These are phyloP conservation scores for Acanthamoeba divionensis DNA, from an alignment of 208 protist genomes.

Conservation along the genomic window DNA sequence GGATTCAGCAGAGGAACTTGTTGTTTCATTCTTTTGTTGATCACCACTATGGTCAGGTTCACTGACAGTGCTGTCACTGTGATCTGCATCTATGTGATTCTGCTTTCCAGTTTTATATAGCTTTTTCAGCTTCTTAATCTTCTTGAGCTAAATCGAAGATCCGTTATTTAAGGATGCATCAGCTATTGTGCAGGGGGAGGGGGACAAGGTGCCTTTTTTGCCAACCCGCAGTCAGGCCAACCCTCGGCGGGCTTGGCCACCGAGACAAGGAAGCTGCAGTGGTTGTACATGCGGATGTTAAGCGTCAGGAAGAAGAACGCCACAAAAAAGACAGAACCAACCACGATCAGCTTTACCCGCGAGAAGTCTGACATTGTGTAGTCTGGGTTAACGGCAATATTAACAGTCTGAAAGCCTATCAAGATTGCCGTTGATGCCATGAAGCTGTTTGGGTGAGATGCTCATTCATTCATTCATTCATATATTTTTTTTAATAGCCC, in stretches of 20 bases:
- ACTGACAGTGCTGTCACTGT: not conserved
- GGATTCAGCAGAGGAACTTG: not conserved
- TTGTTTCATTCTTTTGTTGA: not conserved
- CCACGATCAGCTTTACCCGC: not conserved
- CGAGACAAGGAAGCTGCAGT: not conserved
- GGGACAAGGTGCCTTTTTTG: not conserved
- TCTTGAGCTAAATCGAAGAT: no score
- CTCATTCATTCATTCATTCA: not conserved
- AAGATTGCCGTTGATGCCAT: slow-evolving; percentile 9
- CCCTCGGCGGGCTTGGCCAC: slow-evolving; percentile 22
- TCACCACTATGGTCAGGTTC: not conserved
- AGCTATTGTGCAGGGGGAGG: no score
- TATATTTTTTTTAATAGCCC: not conserved
- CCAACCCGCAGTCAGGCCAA: not conserved
- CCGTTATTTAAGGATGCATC: no score
- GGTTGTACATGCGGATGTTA: slow-evolving; percentile 6
- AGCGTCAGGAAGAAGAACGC: slow-evolving; percentile 46
- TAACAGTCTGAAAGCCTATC: not conserved
- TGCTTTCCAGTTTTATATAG: not conserved
- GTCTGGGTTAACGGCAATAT: not conserved
- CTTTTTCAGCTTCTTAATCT: no score
- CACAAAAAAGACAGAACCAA: not conserved
- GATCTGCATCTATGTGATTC: not conserved
- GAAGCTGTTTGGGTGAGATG: not conserved
- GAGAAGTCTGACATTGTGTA: slow-evolving; percentile 18